Conservation (phyloP, 768 basidiomycete species). For the Leccinum barrowsii region DNA sequence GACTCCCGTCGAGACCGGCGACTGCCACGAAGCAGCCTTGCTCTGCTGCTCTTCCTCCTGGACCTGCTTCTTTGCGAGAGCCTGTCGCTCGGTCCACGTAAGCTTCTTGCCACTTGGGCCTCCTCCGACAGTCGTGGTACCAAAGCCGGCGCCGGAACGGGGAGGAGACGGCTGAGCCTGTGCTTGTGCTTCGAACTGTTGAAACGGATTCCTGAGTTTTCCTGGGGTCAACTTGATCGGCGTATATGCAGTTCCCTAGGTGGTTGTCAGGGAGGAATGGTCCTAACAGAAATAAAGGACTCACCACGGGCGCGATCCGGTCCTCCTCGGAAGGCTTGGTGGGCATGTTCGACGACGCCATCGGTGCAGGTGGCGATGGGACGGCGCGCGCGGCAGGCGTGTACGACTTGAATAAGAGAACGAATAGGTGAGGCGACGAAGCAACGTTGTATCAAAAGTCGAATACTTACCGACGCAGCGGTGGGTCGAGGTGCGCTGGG, state of each 20-base stretch:
- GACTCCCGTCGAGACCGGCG: constrained; percentile 32
- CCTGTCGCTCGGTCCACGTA: constrained; percentile 94
- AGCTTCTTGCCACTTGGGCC: constrained; percentile 59
- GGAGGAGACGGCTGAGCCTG: constrained; percentile 27
- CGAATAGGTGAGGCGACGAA: background rate
- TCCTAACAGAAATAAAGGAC: constrained; percentile 4
- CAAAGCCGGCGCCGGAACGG: constrained; percentile 12
- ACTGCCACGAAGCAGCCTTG: constrained; percentile 48
- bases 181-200: constrained; percentile 52
- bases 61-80: constrained; percentile 80
- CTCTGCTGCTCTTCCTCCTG: constrained; percentile 75
- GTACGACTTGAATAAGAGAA: constrained; percentile 17
- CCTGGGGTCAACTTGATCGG: constrained; percentile 87
- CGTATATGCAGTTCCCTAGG: constrained; percentile 77
- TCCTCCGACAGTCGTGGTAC: constrained; percentile 25
- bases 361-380: constrained; percentile 34
- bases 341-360: constrained; percentile 45
- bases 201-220: constrained; percentile 84
- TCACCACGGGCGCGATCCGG: constrained; percentile 72
- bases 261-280: background rate
- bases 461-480: constrained; percentile 33
- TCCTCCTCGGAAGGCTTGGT: constrained; percentile 77
- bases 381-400: constrained; percentile 26
- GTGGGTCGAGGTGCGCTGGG: constrained; percentile 42
- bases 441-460: background rate